Evolutionary conservation across 2,329 filamentous ascomycete genomes (phyloP).

Genomic region (Alternaria sp.): DNA sequence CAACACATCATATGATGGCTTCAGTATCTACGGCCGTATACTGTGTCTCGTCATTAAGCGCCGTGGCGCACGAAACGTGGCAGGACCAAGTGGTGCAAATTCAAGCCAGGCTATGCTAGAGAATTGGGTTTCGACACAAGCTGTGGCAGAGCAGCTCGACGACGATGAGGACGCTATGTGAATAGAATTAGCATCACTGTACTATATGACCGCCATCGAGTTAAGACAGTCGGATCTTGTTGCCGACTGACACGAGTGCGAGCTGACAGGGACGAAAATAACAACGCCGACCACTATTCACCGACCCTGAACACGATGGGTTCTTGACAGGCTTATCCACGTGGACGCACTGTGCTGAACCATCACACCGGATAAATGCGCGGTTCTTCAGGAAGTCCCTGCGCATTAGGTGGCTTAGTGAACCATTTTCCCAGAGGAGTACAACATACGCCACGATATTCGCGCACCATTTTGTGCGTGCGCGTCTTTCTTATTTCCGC

Average conservation of each 20-base stretch:
- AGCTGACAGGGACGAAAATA: constrained; percentile 26
- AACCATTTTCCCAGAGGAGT: constrained; percentile 18
- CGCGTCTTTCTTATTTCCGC: neutral
- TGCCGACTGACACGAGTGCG: constrained; percentile 26
- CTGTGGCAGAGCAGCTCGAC: constrained; percentile 45
- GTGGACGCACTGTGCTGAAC: constrained; percentile 35
- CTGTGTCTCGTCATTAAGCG: constrained; percentile 89
- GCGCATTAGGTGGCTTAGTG: constrained; percentile 19
- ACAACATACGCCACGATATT: constrained; percentile 9
- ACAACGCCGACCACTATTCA: constrained; percentile 9
- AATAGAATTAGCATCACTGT: constrained; percentile 11
- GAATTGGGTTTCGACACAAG: constrained; percentile 55
- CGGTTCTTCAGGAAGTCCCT: constrained; percentile 19
- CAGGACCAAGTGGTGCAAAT: constrained; percentile 27
- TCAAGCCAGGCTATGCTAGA: constrained; percentile 53
- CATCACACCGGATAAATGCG: constrained; percentile 28
- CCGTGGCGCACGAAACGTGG: constrained; percentile 55
- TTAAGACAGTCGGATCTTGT: constrained; percentile 15
- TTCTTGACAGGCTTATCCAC: constrained; percentile 27
- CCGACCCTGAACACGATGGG: constrained; percentile 11
- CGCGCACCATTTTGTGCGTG: constrained; percentile 1
- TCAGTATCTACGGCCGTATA: constrained; percentile 92
- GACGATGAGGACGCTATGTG: constrained; percentile 48
- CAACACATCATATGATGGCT: constrained; percentile 90
- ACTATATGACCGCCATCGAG: constrained; percentile 4